Conservation (phyloP, 306 rosid genomes). For the Trifolium pratense region DNA sequence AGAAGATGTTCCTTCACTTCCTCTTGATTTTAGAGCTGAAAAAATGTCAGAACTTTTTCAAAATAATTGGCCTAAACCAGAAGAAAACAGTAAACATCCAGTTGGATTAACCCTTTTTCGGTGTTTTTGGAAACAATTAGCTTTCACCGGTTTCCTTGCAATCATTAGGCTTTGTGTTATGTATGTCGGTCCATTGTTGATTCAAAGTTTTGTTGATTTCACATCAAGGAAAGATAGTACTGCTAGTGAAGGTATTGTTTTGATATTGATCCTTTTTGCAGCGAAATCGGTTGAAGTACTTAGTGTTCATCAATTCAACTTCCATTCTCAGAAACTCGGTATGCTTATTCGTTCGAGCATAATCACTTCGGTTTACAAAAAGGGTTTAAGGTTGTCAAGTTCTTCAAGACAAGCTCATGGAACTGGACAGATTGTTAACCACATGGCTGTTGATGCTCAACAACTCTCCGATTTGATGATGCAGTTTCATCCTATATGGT, state of each 20-base stretch:
- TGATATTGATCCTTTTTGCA: constrained; percentile 57
- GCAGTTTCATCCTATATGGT: constrained; percentile 78
- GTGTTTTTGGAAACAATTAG: constrained; percentile 74
- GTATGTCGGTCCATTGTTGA: constrained; percentile 77
- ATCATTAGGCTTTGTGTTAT: constrained; percentile 56
- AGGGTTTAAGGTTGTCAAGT: constrained; percentile 72
- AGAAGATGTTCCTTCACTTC: constrained; percentile 54
- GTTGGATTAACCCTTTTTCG: constrained; percentile 68
- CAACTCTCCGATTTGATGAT: constrained; percentile 80
- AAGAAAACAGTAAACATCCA: constrained; percentile 66
- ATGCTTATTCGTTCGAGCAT: constrained; percentile 79
- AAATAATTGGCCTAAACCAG: constrained; percentile 73
- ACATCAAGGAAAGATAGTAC: constrained; percentile 62
- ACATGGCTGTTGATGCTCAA: constrained; percentile 92
- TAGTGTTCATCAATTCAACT: constrained; percentile 72
- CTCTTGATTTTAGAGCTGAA: constrained; percentile 41
- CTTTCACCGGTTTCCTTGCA: constrained; percentile 74
- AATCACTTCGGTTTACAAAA: constrained; percentile 71
- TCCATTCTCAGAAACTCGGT: constrained; percentile 72
- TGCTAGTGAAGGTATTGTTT: constrained; percentile 62
- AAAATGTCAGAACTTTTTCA: constrained; percentile 62
- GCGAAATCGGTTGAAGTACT: constrained; percentile 76
- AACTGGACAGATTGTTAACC: constrained; percentile 82
- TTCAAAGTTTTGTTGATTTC: constrained; percentile 69
- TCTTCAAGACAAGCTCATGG: constrained; percentile 83